These are phyloP conservation scores for Sanghuangporus weigelae DNA, from an alignment of 1,284 basidiomycete genomes.

Conservation along the genomic window DNA sequence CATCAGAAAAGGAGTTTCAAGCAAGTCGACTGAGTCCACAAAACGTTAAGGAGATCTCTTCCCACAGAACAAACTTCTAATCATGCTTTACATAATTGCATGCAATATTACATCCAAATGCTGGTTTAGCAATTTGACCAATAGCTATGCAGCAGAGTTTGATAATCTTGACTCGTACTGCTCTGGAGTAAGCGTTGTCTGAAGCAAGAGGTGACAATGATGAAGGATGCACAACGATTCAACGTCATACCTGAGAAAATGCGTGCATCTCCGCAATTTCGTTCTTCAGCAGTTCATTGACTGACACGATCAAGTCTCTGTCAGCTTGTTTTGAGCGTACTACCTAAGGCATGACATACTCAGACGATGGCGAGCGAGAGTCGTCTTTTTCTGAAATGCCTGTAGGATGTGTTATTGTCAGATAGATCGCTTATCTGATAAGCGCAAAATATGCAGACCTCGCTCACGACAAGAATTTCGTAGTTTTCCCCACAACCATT, in stretches of 20 bases:
- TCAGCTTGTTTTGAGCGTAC: neutral
- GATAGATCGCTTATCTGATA: constrained; percentile 8
- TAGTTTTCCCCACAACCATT: constrained; percentile 78
- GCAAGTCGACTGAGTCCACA: too few relatives aligned
- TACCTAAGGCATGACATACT: constrained; percentile 36
- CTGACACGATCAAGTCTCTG: constrained; percentile 31
- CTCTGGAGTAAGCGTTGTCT: constrained; percentile 74
- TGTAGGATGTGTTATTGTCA: constrained; percentile 24
- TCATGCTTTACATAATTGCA: too few relatives aligned
- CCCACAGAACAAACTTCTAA: too few relatives aligned
- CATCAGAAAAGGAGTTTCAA: too few relatives aligned
- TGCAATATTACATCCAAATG: too few relatives aligned
- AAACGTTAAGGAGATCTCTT: too few relatives aligned
- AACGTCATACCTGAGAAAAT: constrained; percentile 68
- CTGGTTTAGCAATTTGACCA: too few relatives aligned
- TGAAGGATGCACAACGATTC: neutral
- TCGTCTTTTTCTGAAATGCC: constrained; percentile 71
- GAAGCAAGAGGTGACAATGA: constrained; percentile 1
- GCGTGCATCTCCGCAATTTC: constrained; percentile 78
- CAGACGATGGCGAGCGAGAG: constrained; percentile 63
- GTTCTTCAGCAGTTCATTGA: constrained; percentile 68
- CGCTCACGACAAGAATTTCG: constrained; percentile 67
- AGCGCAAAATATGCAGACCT: constrained; percentile 37
- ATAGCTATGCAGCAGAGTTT: constrained; percentile 27
- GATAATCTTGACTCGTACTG: constrained; percentile 55